These are phyloP conservation scores for Ramalina peruviana DNA, from an alignment of 495 filamentous ascomycete species.

Conservation along the genomic window DNA sequence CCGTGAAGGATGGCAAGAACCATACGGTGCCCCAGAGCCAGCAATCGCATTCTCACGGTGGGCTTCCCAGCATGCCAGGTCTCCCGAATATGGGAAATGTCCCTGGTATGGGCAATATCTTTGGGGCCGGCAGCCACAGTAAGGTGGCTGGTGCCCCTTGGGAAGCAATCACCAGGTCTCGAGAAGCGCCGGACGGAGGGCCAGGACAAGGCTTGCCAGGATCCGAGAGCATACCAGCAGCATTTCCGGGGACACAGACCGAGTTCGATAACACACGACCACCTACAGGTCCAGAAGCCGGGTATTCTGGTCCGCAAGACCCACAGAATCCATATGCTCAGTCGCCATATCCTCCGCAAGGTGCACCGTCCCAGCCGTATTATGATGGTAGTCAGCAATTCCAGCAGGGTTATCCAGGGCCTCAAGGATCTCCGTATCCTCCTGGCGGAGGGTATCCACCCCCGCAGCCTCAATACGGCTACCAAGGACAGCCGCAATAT, in stretches of 20 bases:
- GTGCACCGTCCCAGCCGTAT: not conserved
- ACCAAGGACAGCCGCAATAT: slow-evolving; percentile 3
- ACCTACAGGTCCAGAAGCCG: slow-evolving; percentile 6
- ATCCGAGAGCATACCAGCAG: not conserved
- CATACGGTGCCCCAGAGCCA: slow-evolving; percentile 33
- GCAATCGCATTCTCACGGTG: slow-evolving; percentile 6
- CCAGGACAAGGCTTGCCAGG: not conserved
- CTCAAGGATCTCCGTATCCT: slow-evolving; percentile 2
- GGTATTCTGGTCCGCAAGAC: not conserved
- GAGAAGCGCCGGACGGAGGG: slow-evolving; percentile 2
- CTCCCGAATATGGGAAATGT: not conserved
- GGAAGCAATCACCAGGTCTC: slow-evolving; percentile 5
- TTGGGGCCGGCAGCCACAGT: slow-evolving; percentile 14
- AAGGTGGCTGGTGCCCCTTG: slow-evolving; percentile 11
- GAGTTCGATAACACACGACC: slow-evolving; percentile 8
- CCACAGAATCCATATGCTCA: not conserved
- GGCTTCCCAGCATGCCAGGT: slow-evolving; percentile 5
- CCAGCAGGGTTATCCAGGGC: not conserved
- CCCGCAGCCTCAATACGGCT: slow-evolving; percentile 1
- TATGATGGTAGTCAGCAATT: slow-evolving; percentile 3
- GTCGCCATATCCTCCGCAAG: slow-evolving; percentile 1
- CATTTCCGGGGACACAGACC: slow-evolving; percentile 6
- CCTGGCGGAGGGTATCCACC: slow-evolving; percentile 1
- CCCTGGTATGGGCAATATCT: slow-evolving; percentile 9
- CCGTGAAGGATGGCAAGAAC: slow-evolving; percentile 69